phyloP scores from a whole-genome alignment of 2,329 filamentous ascomycete genomes.

The Rachicladosporium sp. region DNA sequence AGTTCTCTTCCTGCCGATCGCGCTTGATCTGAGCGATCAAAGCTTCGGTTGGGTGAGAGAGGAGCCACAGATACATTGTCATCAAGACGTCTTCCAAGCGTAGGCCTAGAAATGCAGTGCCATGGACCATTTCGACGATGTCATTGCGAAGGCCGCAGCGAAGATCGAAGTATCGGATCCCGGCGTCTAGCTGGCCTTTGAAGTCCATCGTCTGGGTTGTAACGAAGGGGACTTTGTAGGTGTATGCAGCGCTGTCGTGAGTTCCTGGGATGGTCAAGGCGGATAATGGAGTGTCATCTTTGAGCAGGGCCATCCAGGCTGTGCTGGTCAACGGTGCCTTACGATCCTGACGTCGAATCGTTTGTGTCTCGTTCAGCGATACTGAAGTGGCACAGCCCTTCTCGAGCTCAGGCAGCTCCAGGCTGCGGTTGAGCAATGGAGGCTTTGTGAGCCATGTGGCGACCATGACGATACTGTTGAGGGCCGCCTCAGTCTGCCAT shows the following conservation, averaged over 20 bases:
- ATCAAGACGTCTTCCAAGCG: conserved; percentile 17
- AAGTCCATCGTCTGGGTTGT: conserved; percentile 21
- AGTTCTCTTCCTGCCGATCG: conserved; percentile 20
- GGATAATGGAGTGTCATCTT: conserved; percentile 16
- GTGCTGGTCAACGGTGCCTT: background rate
- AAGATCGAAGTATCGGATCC: conserved; percentile 26
- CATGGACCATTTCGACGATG: conserved; percentile 25
- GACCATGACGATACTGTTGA: too few relatives aligned
- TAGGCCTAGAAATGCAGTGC: conserved; percentile 18
- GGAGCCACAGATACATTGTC: conserved; percentile 20
- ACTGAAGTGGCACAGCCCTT: too few relatives aligned
- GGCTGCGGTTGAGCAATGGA: too few relatives aligned
- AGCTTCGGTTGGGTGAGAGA: conserved; percentile 18
- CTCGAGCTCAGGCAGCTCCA: too few relatives aligned
- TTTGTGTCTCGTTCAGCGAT: too few relatives aligned
- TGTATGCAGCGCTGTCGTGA: conserved; percentile 25
- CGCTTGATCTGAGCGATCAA: conserved; percentile 25
- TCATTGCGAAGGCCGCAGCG: conserved; percentile 22
- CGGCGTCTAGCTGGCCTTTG: conserved; percentile 19
- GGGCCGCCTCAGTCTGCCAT: too few relatives aligned
- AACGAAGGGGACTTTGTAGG: conserved; percentile 23
- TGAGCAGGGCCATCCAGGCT: conserved; percentile 18
- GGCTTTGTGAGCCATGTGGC: too few relatives aligned
- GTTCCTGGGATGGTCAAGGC: conserved; percentile 24
- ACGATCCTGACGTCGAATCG: too few relatives aligned